Conservation (phyloP, 768 basidiomycete genomes). For the Russula dissimulans region DNA sequence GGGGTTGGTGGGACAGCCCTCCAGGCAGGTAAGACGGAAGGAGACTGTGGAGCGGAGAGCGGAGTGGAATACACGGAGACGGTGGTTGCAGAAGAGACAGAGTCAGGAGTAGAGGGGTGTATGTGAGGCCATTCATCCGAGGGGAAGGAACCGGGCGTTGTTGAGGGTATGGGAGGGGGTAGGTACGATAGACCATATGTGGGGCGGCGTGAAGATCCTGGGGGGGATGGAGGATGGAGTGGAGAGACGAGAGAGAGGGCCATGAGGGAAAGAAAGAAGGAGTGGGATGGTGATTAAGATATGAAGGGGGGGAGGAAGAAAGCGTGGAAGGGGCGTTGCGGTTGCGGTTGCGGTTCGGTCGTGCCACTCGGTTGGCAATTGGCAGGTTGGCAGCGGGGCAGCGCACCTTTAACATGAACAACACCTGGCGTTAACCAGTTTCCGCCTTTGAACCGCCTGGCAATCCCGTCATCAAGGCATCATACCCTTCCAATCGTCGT, state of each 20-base stretch:
- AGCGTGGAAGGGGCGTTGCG: neutral
- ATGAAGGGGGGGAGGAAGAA: neutral
- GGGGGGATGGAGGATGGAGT: conserved; percentile 7
- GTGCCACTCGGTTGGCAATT: too few relatives aligned
- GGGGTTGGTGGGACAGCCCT: conserved; percentile 19
- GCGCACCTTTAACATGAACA: neutral
- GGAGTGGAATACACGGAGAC: conserved; percentile 11
- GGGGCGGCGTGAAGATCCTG: conserved; percentile 7
- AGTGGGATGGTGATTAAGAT: neutral
- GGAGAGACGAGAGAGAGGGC: conserved; percentile 12
- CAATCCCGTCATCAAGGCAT: too few relatives aligned
- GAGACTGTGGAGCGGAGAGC: conserved; percentile 3
- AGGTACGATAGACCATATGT: neutral
- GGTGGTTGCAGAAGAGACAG: neutral
- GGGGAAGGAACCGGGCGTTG: neutral
- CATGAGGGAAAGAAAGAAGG: neutral
- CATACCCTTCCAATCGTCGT: neutral
- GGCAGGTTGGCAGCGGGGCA: too few relatives aligned
- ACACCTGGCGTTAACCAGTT: conserved; percentile 1
- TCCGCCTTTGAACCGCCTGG: neutral
- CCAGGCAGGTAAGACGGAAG: conserved; percentile 12
- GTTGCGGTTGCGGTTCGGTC: neutral
- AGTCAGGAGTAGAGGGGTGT: conserved; percentile 7
- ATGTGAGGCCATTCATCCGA: conserved; percentile 2
- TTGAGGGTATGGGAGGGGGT: conserved; percentile 8